Evolutionary conservation across 1,284 basidiomycete genomes (phyloP), one percentile per base, ranked within the genome.

Genomic region (Rugiboletus extremiorientalis): DNA sequence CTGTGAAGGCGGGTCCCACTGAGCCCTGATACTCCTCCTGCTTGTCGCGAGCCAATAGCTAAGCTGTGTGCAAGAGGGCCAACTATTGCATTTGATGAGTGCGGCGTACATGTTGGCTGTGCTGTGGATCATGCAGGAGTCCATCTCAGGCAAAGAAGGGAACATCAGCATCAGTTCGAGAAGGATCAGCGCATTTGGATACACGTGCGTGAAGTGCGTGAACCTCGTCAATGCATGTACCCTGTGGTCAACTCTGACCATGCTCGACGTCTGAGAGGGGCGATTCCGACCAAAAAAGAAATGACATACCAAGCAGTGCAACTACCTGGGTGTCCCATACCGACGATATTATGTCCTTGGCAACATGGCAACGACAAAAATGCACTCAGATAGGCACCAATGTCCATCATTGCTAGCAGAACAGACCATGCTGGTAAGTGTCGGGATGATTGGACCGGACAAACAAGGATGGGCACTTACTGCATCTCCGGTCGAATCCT

Each of bases 151-250:
- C 56, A 73, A 56, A 16, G 28, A 54, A 23, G 68, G 70, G 33
- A 71, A 73, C 72, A 71, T 71, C 50, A 71, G 25, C 4, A 71
- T 73, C 6, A 70, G 70, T 50, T 71, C 69, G 47, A 72, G 27
- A n/a, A 71, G 51, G 38, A 71, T 58, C 12, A 71, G 49, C 2
- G 65, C 65, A 15, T 50, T 55, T 4, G 54, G 69, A 28, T 52
- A 54, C n/a, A 23, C 38, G 11, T 52, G 56, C 2, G 56, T 15
- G 20, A 71, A 60, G 11, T 52, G 56, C 2, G 56, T 15, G 20
- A 71, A 60, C 44, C 55, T 60, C 36, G 68, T 60, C 25, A 71
- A 42, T 14, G 61, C 58, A 10, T 66, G 50, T 15, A 70, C n/a
- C 70, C 66, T 68, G 36, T 4, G 22, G 22, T 45, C 8, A 12